These are phyloP conservation scores for Thielaviopsis populi DNA, from an alignment of 2,329 filamentous ascomycete species.

Conservation along the genomic window DNA sequence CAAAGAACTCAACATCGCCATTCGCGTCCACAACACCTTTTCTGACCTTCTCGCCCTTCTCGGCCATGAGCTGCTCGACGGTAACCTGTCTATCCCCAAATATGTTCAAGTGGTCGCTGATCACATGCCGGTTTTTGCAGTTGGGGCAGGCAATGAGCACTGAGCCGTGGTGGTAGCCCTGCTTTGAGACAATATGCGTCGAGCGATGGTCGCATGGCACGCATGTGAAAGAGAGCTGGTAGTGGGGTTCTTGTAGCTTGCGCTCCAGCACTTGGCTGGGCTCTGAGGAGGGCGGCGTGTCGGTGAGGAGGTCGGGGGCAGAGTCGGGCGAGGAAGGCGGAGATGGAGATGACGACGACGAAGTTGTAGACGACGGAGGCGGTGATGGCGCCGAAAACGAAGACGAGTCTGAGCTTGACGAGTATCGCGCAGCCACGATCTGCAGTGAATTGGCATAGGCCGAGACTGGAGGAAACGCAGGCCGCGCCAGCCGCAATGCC, in stretches of 20 bases:
- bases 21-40: slow-evolving; percentile 56
- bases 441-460: neutral
- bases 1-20: slow-evolving; percentile 88
- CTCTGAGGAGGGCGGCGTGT: slow-evolving; percentile 14
- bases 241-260: slow-evolving; percentile 45
- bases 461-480: neutral
- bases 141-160: slow-evolving; percentile 76
- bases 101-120: slow-evolving; percentile 72
- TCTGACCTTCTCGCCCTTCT: slow-evolving; percentile 61
- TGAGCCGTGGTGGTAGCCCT: slow-evolving; percentile 84
- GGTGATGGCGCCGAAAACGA: neutral
- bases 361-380: neutral
- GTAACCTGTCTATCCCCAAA: slow-evolving; percentile 58
- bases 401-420: neutral
- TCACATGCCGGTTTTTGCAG: slow-evolving; percentile 79
- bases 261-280: slow-evolving; percentile 23
- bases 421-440: neutral
- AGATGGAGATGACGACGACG: neutral
- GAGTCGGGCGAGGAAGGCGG: slow-evolving; percentile 9
- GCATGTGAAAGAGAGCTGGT: slow-evolving; percentile 86
- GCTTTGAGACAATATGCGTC: slow-evolving; percentile 77
- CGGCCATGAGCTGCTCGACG: slow-evolving; percentile 60
- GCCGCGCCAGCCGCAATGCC: neutral
- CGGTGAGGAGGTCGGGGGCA: neutral
- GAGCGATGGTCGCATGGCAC: slow-evolving; percentile 67